Base-by-base conservation (phyloP, 345 rosid genomes). In the Nephelium lappaceum region DNA sequence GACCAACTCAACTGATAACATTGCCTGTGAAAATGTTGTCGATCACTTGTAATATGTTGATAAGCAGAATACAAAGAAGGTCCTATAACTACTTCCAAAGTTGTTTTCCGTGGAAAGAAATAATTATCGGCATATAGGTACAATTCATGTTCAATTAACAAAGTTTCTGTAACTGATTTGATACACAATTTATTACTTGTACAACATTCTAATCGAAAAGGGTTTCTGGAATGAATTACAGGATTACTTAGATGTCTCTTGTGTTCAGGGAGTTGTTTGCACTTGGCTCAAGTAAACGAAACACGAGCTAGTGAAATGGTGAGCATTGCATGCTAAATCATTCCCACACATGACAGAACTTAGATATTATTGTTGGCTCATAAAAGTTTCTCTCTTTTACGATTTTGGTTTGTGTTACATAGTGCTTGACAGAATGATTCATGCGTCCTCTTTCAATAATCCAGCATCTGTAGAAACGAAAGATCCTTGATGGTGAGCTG, bases 1-100 rank as follows among this genome's bases (percentile, higher is more conserved):
- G 64, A 61, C 69, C 9, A 16, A 79, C 31, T n/a, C 60, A 74
- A 81, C 36, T 47, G 63, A 53, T 60, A 69, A 58, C 74, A 60
- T 31, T 80, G 21, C 69, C 79, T 53, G 36, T 49, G 60, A 21
- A 58, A 51, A 49, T 65, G 82, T 25, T 69, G 64, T 38, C 39
- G 2, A 74, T 75, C 70, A 42, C 36, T 21, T 47, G 43, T 45
- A 16, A 7, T 55, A 12, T 18, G 27, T 24, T 21, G 23, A 61
- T 60, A 23, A 27, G 41, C 70, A 60, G 64, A 60, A 60, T 21
- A 47, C 0, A 8, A 2, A 31, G 36, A 27, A 4, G 18, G 11
- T 58, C n/a, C 66, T 58, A 21, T 36, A 23, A 73, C 21, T 8
- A 23, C 51, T 39, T 58, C 66, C 55, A 23, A 6, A 8, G 15